Conservation (phyloP, 495 filamentous ascomycete genomes). For the Xylaria castorea region DNA sequence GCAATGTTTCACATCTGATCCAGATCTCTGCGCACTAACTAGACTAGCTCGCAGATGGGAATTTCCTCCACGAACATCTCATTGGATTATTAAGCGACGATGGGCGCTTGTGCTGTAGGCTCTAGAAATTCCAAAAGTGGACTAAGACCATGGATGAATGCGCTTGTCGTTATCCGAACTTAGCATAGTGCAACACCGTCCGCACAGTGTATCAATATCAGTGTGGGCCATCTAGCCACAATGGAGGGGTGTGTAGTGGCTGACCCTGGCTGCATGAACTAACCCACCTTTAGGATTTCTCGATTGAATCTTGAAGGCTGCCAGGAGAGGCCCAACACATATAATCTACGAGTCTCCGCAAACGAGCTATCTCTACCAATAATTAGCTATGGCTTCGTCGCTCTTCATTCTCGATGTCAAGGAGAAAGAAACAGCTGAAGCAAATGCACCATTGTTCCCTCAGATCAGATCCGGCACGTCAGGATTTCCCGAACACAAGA, state of each 20-base stretch:
- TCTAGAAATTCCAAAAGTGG: neutral
- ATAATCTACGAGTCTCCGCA: neutral
- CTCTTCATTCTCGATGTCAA: conserved; percentile 76
- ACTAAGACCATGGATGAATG: neutral
- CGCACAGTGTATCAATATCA: neutral
- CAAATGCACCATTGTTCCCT: conserved; percentile 69
- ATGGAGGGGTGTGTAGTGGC: conserved; percentile 1
- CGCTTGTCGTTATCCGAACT: neutral
- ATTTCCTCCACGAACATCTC: neutral
- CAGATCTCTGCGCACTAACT: neutral
- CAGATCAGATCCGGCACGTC: conserved; percentile 61
- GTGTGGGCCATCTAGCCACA: conserved; percentile 1
- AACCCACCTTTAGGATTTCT: neutral
- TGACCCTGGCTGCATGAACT: neutral
- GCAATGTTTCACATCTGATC: neutral
- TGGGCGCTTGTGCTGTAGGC: conserved; percentile 8
- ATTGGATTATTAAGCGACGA: conserved; percentile 23
- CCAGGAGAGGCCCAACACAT: neutral
- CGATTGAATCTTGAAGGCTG: neutral
- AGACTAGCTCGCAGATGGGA: neutral
- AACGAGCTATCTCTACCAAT: neutral
- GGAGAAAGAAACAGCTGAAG: conserved; percentile 67
- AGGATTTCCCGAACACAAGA: conserved; percentile 90
- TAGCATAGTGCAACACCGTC: neutral
- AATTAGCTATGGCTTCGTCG: conserved; percentile 44